These are phyloP conservation scores for Blepharisma japonicum DNA, from an alignment of 73 alveolate genomes.

Conservation along the genomic window DNA sequence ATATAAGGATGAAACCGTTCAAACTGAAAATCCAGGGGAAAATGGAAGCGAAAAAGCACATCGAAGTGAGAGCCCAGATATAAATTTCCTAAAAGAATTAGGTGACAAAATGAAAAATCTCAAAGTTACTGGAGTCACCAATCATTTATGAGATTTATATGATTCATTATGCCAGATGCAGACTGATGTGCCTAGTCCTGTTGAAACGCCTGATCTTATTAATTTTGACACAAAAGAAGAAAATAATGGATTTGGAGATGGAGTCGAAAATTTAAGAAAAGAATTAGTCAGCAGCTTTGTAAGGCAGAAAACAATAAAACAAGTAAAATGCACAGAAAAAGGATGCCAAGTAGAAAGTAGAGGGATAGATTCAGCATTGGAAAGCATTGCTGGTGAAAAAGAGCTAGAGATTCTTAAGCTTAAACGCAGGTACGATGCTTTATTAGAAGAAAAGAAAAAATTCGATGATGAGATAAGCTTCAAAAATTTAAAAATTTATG, in stretches of 20 bases:
- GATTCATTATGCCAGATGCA: neutral
- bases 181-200: constrained; percentile 10
- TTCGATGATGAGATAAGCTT: too few relatives aligned
- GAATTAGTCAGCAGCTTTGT: neutral
- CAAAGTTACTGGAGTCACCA: neutral
- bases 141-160: neutral
- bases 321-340: neutral
- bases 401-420: neutral
- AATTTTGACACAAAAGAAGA: neutral
- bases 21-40: neutral
- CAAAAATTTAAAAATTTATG: neutral
- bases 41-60: too few relatives aligned
- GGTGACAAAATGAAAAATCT: neutral
- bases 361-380: neutral
- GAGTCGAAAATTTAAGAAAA: neutral
- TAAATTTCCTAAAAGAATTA: neutral
- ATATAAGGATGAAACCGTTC: neutral
- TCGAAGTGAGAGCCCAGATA: neutral
- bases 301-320: neutral
- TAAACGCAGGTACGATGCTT: too few relatives aligned
- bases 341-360: neutral
- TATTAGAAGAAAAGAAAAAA: too few relatives aligned
- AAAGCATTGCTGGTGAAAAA: neutral
- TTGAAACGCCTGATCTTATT: neutral
- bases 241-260: neutral